phyloP scores from a whole-genome alignment of 2,329 filamentous ascomycete species.

The Trichophyton mentagrophytes region DNA sequence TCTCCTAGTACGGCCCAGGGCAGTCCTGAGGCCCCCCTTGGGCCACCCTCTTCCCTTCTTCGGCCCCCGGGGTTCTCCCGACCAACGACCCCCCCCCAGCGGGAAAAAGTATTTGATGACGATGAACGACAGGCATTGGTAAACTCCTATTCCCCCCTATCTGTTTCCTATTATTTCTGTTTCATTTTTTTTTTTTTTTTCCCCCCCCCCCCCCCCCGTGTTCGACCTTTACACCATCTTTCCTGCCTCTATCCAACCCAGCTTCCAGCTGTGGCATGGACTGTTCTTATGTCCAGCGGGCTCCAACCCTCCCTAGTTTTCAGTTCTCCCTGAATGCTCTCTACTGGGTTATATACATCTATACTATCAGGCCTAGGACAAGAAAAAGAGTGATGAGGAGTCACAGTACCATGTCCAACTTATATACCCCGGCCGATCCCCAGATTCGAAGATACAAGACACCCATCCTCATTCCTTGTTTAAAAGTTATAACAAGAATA shows the following conservation, averaged over 20 bases:
- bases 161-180: constrained; percentile 7
- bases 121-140: constrained; percentile 40
- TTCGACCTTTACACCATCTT: not conserved
- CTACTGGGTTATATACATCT: not conserved
- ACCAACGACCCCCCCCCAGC: too few relatives aligned
- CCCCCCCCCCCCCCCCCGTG: not conserved
- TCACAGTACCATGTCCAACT: not conserved
- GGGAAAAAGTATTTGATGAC: too few relatives aligned
- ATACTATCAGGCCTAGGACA: not conserved
- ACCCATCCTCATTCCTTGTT: not conserved
- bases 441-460: not conserved
- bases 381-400: not conserved
- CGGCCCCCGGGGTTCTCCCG: too few relatives aligned
- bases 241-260: not conserved
- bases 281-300: not conserved
- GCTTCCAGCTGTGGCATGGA: not conserved
- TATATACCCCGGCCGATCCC: not conserved
- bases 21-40: too few relatives aligned
- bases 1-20: too few relatives aligned
- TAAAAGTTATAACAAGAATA: constrained; percentile 5
- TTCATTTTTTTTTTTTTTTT: constrained; percentile 3
- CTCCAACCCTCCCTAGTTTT: not conserved
- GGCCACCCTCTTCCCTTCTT: too few relatives aligned
- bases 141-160: constrained; percentile 17
- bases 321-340: not conserved